Base-by-base conservation (phyloP, 2,329 filamentous ascomycete genomes). In the Diaporthe citrichinensis region DNA sequence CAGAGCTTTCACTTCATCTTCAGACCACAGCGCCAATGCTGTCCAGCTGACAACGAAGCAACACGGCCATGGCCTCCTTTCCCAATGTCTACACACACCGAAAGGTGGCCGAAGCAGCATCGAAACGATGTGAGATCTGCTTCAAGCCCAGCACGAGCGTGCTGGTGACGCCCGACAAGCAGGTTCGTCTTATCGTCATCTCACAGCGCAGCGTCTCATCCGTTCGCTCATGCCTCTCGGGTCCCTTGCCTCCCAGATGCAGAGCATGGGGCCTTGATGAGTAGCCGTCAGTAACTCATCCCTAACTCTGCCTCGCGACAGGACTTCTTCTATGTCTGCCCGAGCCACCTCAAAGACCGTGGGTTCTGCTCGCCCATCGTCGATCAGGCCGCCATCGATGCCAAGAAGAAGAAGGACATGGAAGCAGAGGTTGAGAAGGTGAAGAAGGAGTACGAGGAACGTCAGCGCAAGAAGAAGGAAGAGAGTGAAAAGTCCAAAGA, bases 301-400 rank as follows among this genome's bases (percentile, higher is more conserved):
- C n/a, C 41, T 36, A 71, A 51, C 53, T 31, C 69, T 61, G 44
- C 74, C 46, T 25, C 31, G 20, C 14, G 8, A 12, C 77, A 88
- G 88, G 95, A 98, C 82, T 97, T 95, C 85, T 98, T 99, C 86
- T 98, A 97, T 82, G 91, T 97, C 59, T 99, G 97, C 80, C 89
- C 92, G 8, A 88, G 90, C 44, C 97, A 99, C 84, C 87, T 98
- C 12, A 94, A 94, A 80, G 97, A 98, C 81, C 88, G 88, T 44
- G 91, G 93, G 55, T 98, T 98, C 83, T 96, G 94, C 81, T 87
- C 89, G 80, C 93, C 94, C 76, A 92, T 94, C 76, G 88, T 94
- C 76, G 94, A 96, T 80, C 90, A 92, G 71, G 92, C 90, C 78
- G 87, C 93, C 76, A 80, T 90, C 81, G 89, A 92, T 83, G 90